These are phyloP conservation scores for Knoxdaviesia capensis DNA, from an alignment of 2,329 filamentous ascomycete species.

Conservation along the genomic window DNA sequence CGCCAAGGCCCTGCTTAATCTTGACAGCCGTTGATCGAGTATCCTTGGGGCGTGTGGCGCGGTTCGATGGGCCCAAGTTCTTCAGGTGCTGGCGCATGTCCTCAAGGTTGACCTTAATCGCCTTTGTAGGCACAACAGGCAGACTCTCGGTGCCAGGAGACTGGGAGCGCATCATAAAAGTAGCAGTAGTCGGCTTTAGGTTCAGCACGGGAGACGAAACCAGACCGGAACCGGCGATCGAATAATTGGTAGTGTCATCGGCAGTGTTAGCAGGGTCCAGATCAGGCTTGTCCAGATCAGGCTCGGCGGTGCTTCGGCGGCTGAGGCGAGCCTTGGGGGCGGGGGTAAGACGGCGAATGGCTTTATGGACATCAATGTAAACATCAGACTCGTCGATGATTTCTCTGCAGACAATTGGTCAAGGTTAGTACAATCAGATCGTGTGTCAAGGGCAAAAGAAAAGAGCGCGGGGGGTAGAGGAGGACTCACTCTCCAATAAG, in stretches of 20 bases:
- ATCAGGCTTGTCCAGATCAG: conserved; percentile 13
- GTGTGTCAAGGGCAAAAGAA: conserved; percentile 5
- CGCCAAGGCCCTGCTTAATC: conserved; percentile 30
- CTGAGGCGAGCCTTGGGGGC: conserved; percentile 53
- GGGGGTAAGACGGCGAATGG: conserved; percentile 71
- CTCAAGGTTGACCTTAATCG: conserved; percentile 38
- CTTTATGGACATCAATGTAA: conserved; percentile 95
- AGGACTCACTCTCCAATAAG: conserved; percentile 77
- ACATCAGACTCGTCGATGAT: conserved; percentile 98
- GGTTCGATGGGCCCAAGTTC: conserved; percentile 46
- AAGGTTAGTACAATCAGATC: conserved; percentile 7
- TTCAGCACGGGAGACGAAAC: conserved; percentile 1
- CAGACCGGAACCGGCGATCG: no score
- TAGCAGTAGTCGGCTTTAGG: conserved; percentile 24
- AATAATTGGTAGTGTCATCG: not conserved
- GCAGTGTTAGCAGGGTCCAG: not conserved
- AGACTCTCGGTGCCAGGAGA: conserved; percentile 34
- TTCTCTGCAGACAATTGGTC: conserved; percentile 36
- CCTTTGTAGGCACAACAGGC: conserved; percentile 23
- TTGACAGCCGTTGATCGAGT: conserved; percentile 44
- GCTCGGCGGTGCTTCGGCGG: conserved; percentile 13
- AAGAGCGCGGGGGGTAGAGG: not conserved
- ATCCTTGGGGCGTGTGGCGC: conserved; percentile 40
- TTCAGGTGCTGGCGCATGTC: conserved; percentile 45
- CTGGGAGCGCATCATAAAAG: conserved; percentile 37